Evolutionary conservation across 805 yeast species (phyloP), one percentile per base, ranked within the genome.

Genomic region (Candida odintsovae): DNA sequence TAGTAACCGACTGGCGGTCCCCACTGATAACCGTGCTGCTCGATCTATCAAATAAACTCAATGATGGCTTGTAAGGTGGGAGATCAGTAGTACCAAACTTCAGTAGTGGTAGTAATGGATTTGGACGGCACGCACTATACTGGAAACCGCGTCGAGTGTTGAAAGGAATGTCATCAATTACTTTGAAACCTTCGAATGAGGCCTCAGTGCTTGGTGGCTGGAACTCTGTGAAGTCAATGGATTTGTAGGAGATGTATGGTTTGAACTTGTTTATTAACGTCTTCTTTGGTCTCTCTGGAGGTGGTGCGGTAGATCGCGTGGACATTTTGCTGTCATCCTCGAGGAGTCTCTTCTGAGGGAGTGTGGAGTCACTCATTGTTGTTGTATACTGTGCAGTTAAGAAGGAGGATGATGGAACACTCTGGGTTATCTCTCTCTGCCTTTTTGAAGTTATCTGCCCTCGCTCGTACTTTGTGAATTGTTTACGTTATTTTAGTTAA

Each of bases 71-170:
- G 57, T 62, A 82, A 2, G 95, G 96, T 1, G 84, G 83, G 9
- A 83, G 63, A 47, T 90, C 97, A 0, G 88, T 78, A 1, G 88
- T 78, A 35, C 84, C 70, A 59, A 86, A 90, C 54, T 82, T 70
- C 23, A 79, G 67, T 12, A 82, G 73, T 2, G 67, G 63, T 47
- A 88, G 75, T 1, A 58, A 55, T 2, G 86, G 83, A 54, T 82
- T 81, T 0, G 95, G 90, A 3, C 82, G 73, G 58, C 96, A 87
- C 15, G 90, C 82, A 41, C 78, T 72, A 63, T 90, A 92, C 50
- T 88, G 80, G 68, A 83, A 92, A 1, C 95, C 92, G 43, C 94
- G 67, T 54, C 80, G 77, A 4, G 58, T 52, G 61, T 89, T 89
- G 54, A 76, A 70, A 0, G 97, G 97, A 43, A 81, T 78, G 46